Evolutionary conservation across 2,329 filamentous ascomycete genomes (phyloP), one percentile per base, ranked within the genome.

Genomic region (Sarocladium brachiariae): DNA sequence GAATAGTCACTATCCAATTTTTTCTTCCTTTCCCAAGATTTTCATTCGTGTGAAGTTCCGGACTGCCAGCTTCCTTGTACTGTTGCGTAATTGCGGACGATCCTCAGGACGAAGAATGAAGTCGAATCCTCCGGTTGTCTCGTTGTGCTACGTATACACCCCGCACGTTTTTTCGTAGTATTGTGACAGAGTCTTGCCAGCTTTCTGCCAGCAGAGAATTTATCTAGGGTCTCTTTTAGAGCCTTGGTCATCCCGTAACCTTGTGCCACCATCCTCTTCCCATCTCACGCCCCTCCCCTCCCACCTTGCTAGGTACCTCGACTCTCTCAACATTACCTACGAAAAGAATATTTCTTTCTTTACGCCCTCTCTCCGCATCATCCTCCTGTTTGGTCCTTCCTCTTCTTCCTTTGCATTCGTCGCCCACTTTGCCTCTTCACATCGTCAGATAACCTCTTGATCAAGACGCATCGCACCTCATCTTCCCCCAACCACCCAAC

Each of bases 341-440:
- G 27, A 43, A 43, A 43, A 23, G 23, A 39, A 43, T 43, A 43
- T 43, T 43, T 43, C 39, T 25, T 43, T 3, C 13, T 19, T n/a
- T 19, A 23, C 39, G 39, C 39, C 39, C 23, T 25, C 23, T 43
- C 39, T 19, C 39, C 23, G 19, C 39, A 43, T 16, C 6, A 9
- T 25, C 11, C 39, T 27, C 7, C 23, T 43, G 21, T 35, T 35
- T 34, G 45, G 24, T 24, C 23, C n/a, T 7, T 27, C 23, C 37
- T 23, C 14, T 39, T 35, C 33, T 35, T 35, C 33, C 53, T 45
- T 39, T 35, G 16, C 16, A 37, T 13, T 30, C 13, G 7, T n/a
- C 34, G 8, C 34, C 16, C 34, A 6, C 11, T n/a, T 9, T 18
- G 8, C 34, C 16, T n/a, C 34, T n/a, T 37, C 23, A 31, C 37